Conservation (phyloP, 164 flowering plant species). For the Piper betle region DNA sequence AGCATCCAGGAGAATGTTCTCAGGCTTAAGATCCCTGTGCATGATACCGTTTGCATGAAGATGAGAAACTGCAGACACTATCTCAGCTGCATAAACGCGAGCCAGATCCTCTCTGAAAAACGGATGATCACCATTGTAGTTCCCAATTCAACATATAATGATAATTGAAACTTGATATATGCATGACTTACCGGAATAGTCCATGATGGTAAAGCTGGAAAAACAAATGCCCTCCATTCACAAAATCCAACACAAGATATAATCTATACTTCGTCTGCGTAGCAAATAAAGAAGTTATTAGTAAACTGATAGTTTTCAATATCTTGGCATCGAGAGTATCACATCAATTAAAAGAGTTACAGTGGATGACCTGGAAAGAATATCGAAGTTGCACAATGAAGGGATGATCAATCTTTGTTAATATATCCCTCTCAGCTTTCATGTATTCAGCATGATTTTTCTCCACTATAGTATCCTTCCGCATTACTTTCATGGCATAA, state of each 20-base stretch:
- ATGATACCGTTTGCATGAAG: constrained; percentile 83
- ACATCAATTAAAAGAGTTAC: background rate
- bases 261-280: constrained; percentile 81
- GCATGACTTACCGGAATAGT: constrained; percentile 64
- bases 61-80: constrained; percentile 93
- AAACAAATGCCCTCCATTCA: constrained; percentile 92
- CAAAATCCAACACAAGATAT: constrained; percentile 71
- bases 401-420: constrained; percentile 86
- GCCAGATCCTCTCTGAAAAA: constrained; percentile 84
- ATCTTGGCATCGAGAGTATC: too few species aligned
- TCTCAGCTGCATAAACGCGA: constrained; percentile 84
- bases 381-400: constrained; percentile 81
- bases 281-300: background rate
- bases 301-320: background rate
- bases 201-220: constrained; percentile 85
- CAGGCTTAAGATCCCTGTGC: constrained; percentile 94
- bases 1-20: constrained; percentile 83
- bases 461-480: constrained; percentile 72
- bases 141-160: background rate
- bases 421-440: constrained; percentile 93
- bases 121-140: background rate
- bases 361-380: constrained; percentile 67
- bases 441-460: constrained; percentile 93
- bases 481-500: constrained; percentile 97
- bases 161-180: background rate